Evolutionary conservation across 176 grass and related monocot species (phyloP).

Genomic region (Hordeum vulgare): DNA sequence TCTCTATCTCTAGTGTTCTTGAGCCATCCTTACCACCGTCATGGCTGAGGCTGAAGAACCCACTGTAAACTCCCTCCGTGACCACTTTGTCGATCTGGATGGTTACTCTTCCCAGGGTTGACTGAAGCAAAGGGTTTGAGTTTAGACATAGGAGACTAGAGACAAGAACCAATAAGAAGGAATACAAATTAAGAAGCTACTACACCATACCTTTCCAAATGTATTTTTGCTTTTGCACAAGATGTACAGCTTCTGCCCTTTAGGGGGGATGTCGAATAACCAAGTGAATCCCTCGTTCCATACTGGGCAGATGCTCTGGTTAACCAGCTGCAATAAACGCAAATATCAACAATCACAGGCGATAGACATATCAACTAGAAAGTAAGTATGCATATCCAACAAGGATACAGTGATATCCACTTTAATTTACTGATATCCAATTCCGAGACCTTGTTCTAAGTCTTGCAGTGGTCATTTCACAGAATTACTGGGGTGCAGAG

Average conservation of each 20-base stretch:
- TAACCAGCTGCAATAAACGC: slow-evolving; percentile 57
- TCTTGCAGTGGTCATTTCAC: slow-evolving; percentile 13
- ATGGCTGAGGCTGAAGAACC: slow-evolving; percentile 91
- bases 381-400: neutral
- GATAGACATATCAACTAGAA: neutral
- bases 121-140: slow-evolving; percentile 27
- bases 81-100: slow-evolving; percentile 98
- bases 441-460: neutral
- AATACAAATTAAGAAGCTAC: neutral
- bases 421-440: neutral
- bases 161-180: neutral
- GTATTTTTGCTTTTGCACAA: slow-evolving; percentile 99
- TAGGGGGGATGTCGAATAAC: slow-evolving; percentile 91
- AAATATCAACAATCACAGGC: slow-evolving; percentile 7
- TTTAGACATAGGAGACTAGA: neutral
- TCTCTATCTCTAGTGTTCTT: slow-evolving; percentile 89
- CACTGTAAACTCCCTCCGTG: slow-evolving; percentile 81
- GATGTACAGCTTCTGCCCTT: slow-evolving; percentile 98
- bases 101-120: slow-evolving; percentile 80
- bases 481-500: neutral
- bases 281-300: slow-evolving; percentile 98
- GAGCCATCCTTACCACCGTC: slow-evolving; percentile 85
- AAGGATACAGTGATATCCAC: neutral
- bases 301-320: slow-evolving; percentile 66
- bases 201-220: slow-evolving; percentile 70